Evolutionary conservation across 2,329 filamentous ascomycete species (phyloP), one percentile per base, ranked within the genome.

Genomic region (Calonectria hongkongensis): DNA sequence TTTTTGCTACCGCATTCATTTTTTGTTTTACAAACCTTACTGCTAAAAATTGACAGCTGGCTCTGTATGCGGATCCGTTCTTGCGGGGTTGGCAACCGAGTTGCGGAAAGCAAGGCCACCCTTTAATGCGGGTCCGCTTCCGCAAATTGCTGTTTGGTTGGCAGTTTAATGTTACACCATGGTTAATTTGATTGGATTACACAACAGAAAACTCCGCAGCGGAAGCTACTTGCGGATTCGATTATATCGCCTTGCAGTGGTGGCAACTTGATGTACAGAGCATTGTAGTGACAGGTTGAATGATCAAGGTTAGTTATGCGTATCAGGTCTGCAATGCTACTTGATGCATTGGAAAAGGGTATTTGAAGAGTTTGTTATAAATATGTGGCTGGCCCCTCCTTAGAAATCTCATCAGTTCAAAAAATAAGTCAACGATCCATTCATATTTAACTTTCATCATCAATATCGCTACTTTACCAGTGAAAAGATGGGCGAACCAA

Each of bases 401-500:
- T 1, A 27, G 16, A 21, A 15, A 41, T 30, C 10, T 4, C 27
- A 45, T 8, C 6, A 13, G 8, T 21, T 47, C 15, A 30, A 9
- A 27, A 12, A 4, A 8, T 21, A 21, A 21, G 21, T 25, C 13
- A 10, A 60, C 21, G 10, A 10, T 18, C 9, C 6, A 41, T 21
- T 41, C 25, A 41, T 41, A 41, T 41, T 15, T 9, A 27, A 60
- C 33, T 39, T 27, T 36, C 9, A n/a, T 60, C 41, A 18, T 39
- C n/a, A 25, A 12, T 58, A 18, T 18, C 21, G 39, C 28, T 6
- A 36, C 39, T 28, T 39, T 7, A 15, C n/a, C n/a, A n/a, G 5
- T 45, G 41, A 4, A 33, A 75, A 58, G 6, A 79, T 79, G 77
- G 77, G 77, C 66, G 75, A 79, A 41, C 68, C 68, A 48, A 79